These are phyloP conservation scores for Emmonsiellopsis sp. DNA, from an alignment of 2,329 filamentous ascomycete species.

Conservation along the genomic window DNA sequence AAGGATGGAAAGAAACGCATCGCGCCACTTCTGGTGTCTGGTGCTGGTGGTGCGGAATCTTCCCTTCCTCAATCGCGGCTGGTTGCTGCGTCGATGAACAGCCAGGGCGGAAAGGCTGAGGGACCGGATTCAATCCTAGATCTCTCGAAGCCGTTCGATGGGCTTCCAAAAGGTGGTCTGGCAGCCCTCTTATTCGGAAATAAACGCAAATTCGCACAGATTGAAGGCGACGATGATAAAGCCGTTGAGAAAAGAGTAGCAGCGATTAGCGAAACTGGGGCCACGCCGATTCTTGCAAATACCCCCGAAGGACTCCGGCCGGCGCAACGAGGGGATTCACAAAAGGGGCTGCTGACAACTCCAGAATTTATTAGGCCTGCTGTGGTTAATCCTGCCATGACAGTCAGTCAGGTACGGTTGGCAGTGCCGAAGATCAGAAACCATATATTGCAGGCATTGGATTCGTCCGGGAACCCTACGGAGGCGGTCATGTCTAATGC, in stretches of 20 bases:
- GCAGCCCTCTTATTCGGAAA: constrained; percentile 82
- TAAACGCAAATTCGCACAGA: constrained; percentile 69
- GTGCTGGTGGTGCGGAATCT: constrained; percentile 75
- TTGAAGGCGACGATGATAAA: constrained; percentile 68
- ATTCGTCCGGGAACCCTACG: constrained; percentile 41
- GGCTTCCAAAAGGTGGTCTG: constrained; percentile 80
- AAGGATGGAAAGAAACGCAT: constrained; percentile 97
- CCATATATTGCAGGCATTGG: constrained; percentile 73
- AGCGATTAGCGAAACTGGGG: constrained; percentile 54
- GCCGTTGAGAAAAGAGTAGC: constrained; percentile 52
- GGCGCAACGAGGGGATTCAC: constrained; percentile 49
- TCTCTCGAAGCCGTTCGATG: constrained; percentile 87
- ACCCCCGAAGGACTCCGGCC: constrained; percentile 69
- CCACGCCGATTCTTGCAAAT: constrained; percentile 66
- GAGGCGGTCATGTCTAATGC: constrained; percentile 19
- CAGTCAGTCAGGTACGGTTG: constrained; percentile 73
- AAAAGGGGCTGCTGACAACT: constrained; percentile 51
- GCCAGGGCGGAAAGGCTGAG: constrained; percentile 54
- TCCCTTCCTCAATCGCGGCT: constrained; percentile 83
- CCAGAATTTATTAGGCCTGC: constrained; percentile 84
- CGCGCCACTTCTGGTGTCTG: constrained; percentile 81
- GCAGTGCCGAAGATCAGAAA: constrained; percentile 79
- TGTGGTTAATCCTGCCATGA: constrained; percentile 71
- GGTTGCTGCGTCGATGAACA: constrained; percentile 63
- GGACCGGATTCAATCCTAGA: constrained; percentile 76